phyloP scores from a whole-genome alignment of 1,139 yeast species.

The Candida albicans region DNA sequence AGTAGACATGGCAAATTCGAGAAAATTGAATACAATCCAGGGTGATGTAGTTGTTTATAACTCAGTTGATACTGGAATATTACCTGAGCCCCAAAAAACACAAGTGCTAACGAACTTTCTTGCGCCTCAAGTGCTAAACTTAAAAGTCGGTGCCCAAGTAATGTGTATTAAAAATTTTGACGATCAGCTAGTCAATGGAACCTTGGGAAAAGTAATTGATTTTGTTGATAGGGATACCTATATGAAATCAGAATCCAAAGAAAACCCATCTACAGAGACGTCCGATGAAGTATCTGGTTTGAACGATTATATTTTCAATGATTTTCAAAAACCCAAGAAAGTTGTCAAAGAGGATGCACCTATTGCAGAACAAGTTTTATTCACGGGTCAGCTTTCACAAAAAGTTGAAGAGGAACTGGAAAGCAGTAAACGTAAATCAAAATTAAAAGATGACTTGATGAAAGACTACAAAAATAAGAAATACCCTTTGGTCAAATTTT shows the following conservation, averaged over 20 bases:
- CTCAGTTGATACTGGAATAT: constrained; percentile 64
- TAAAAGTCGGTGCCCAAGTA: constrained; percentile 88
- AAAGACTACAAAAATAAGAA: constrained; percentile 28
- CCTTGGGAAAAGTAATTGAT: constrained; percentile 72
- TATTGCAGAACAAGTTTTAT: constrained; percentile 1
- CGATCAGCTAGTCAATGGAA: constrained; percentile 86
- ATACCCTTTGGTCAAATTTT: constrained; percentile 77
- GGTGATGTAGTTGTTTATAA: constrained; percentile 49
- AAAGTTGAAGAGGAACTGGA: constrained; percentile 13
- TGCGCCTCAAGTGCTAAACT: constrained; percentile 61
- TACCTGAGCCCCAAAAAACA: constrained; percentile 46
- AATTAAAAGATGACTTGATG: constrained; percentile 19
- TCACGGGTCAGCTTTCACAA: constrained; percentile 9
- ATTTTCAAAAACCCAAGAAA: constrained; percentile 16
- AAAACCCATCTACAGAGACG: background rate
- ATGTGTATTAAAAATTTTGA: constrained; percentile 94
- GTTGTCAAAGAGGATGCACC: constrained; percentile 6
- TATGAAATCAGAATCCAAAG: constrained; percentile 21
- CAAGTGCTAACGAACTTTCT: constrained; percentile 61
- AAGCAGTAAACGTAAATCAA: constrained; percentile 22
- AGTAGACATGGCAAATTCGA: constrained; percentile 75
- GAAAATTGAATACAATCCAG: constrained; percentile 51
- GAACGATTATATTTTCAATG: constrained; percentile 26
- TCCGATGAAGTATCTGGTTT: constrained; percentile 12
- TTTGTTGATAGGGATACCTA: constrained; percentile 41